These are phyloP conservation scores for Candida silvatica DNA, from an alignment of 805 yeast species.

Conservation along the genomic window DNA sequence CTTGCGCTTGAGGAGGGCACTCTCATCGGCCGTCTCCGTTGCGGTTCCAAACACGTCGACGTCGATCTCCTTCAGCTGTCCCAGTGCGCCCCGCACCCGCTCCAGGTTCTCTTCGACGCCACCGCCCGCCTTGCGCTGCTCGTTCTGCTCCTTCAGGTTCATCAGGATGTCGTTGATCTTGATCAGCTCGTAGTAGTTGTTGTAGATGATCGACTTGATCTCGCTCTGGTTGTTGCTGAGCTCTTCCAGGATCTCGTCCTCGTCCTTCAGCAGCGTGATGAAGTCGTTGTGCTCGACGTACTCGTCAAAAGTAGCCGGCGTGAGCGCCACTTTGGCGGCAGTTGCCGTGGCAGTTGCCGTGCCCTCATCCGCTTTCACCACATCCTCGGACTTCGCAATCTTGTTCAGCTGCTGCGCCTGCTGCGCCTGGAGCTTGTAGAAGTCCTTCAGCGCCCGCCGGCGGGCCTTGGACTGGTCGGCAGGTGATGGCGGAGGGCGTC, in stretches of 20 bases:
- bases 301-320: slow-evolving; percentile 23
- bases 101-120: slow-evolving; percentile 16
- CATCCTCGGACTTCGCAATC: neutral
- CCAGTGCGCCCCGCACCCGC: slow-evolving; percentile 14
- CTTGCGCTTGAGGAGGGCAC: neutral
- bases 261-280: slow-evolving; percentile 24
- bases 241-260: slow-evolving; percentile 33
- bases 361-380: neutral
- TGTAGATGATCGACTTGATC: slow-evolving; percentile 64
- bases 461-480: slow-evolving; percentile 13
- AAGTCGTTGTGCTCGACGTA: slow-evolving; percentile 23
- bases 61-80: slow-evolving; percentile 4
- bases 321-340: slow-evolving; percentile 2
- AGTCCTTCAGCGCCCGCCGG: slow-evolving; percentile 33
- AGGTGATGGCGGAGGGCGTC: too few relatives aligned
- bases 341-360: too few relatives aligned
- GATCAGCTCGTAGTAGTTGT: slow-evolving; percentile 66
- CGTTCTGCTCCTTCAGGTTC: slow-evolving; percentile 22
- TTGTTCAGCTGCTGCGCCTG: slow-evolving; percentile 10
- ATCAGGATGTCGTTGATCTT: slow-evolving; percentile 51
- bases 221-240: slow-evolving; percentile 48
- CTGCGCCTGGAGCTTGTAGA: slow-evolving; percentile 29
- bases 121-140: slow-evolving; percentile 8
- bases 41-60: slow-evolving; percentile 7
- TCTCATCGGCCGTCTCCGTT: neutral